Evolutionary conservation across 345 rosid genomes (phyloP), one percentile per base, ranked within the genome.

Genomic region (Pistacia vera): DNA sequence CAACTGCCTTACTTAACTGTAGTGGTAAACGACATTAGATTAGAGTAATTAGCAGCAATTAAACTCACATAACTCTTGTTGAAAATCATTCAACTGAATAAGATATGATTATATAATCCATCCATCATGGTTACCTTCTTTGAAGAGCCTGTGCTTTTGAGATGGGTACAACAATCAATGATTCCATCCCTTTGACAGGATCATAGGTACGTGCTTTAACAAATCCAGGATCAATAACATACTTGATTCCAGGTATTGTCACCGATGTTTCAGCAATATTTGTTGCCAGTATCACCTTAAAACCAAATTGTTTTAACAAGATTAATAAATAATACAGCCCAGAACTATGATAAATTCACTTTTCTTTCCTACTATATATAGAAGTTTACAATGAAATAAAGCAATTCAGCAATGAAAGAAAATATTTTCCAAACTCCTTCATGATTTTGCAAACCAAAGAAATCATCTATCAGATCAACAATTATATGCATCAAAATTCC

Each of bases 221-320:
- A 73, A 92, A 83, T 61, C 99, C 99, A 78, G 99, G 91, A 83
- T 95, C 99, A 77, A 95, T 78, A 68, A 95, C 98, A 77, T 89
- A 95, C 88, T 88, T 95, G 78, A 93, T 88, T 79, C 99, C 99
- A 77, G 98, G 94, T 64, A 95, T 91, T 61, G 98, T 92, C 71
- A 95, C 92, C 0, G 98, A 95, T 76, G 99, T 95, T 89, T 95
- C 99, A 0, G 99, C 98, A 80, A 95, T 92, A 85, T 93, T 95
- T 69, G 98, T 93, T n/a, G 96, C 92, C 89, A 95, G 77, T 73
- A 95, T 86, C 71, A 93, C 98, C 97, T 95, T 75, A 54, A 72
- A 11, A 79, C 22, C 11, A 54, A 38, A 56, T 66, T 60, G 67
- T 60, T 62, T 66, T 16, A 64, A 73, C 51, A 74, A 28, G 65